phyloP scores from a whole-genome alignment of 2,329 filamentous ascomycete species.

The Fusarium oxysporum region DNA sequence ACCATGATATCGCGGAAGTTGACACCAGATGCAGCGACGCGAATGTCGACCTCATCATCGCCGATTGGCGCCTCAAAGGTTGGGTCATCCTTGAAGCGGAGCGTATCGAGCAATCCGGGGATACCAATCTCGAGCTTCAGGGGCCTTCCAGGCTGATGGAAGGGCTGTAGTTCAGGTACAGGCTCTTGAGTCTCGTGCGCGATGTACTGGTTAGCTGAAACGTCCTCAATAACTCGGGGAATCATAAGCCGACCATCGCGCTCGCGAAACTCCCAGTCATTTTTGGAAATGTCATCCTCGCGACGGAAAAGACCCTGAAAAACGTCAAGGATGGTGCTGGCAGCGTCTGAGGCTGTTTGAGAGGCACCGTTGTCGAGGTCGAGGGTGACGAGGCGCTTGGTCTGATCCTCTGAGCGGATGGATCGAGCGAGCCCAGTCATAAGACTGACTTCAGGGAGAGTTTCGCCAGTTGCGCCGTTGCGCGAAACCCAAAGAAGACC shows the following conservation, averaged over 20 bases:
- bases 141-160: not conserved
- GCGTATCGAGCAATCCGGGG: not conserved
- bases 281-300: not conserved
- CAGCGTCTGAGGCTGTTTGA: not conserved
- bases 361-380: not conserved
- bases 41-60: conserved; percentile 12
- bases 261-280: not conserved
- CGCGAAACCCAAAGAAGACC: not conserved
- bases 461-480: not conserved
- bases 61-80: not conserved
- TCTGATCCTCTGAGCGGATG: not conserved
- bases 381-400: not conserved
- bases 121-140: conserved; percentile 1
- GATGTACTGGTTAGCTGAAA: conserved; percentile 1
- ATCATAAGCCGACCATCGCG: not conserved
- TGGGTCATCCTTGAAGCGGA: not conserved
- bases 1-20: conserved; percentile 29
- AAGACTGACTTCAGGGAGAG: not conserved
- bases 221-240: not conserved
- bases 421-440: not conserved
- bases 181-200: not conserved
- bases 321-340: not conserved
- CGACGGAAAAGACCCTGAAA: not conserved
- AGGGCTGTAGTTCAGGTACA: not conserved
- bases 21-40: conserved; percentile 8